Percentiles rank a stretch among this genome's conserved stretches.
phyloP scores from a whole-genome alignment of 129 eudicot species.

The Flaveria ramosissima region DNA sequence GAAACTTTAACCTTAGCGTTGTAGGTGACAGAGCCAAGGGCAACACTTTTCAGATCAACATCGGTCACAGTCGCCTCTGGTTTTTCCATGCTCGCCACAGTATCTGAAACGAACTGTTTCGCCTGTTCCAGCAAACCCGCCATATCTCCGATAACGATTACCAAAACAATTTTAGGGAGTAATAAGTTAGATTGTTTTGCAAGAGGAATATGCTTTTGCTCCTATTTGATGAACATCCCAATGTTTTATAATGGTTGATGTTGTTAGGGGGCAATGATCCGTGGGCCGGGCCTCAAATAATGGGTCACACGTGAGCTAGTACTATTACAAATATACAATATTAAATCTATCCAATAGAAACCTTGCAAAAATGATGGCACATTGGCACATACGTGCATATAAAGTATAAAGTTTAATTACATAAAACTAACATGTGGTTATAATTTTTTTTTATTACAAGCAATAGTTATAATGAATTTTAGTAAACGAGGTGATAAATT shows the following conservation, averaged over 20 bases:
- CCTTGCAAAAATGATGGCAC: background rate
- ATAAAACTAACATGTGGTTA: too few relatives aligned
- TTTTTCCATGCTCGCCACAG: conserved; percentile 32
- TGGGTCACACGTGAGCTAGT: conserved; percentile 15
- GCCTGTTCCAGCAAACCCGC: conserved; percentile 26
- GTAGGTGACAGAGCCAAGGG: conserved; percentile 20
- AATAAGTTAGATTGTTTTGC: background rate
- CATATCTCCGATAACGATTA: conserved; percentile 32
- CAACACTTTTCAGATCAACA: conserved; percentile 23
- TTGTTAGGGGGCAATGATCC: conserved; percentile 28
- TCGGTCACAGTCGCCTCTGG: conserved; percentile 31
- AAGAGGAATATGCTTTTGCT: background rate
- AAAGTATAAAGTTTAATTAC: too few relatives aligned
- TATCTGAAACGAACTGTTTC: conserved; percentile 25
- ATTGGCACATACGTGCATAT: background rate
- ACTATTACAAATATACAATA: background rate
- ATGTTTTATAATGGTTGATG: conserved; percentile 5
- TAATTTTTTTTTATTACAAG: too few relatives aligned
- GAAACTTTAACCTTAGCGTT: conserved; percentile 34
- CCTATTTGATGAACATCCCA: background rate
- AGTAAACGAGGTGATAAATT: too few relatives aligned
- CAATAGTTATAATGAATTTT: too few relatives aligned
- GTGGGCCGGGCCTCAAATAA: conserved; percentile 29
- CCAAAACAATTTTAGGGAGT: background rate
- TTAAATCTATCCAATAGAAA: background rate